Base-by-base conservation (phyloP, 352 stramenopile genomes). In the Pythium brachiatum region DNA sequence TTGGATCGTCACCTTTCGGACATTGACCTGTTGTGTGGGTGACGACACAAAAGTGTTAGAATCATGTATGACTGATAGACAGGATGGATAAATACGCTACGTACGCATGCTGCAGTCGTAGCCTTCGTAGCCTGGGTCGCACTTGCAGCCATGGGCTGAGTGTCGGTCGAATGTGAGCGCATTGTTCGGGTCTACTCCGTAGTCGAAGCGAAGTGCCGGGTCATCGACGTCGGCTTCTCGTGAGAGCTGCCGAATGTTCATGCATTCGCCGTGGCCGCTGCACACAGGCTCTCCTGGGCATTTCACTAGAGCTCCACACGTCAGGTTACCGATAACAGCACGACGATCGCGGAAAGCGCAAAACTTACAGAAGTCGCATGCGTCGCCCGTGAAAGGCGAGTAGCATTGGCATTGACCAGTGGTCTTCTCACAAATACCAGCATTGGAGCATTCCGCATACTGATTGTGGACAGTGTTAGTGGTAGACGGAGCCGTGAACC, bases 61-160 rank as follows among this genome's bases (percentile, higher is more conserved):
- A 44, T 44, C 36, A 44, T 21, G 2, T 13, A 21, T 7, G 3
- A 54, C n/a, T 27, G 39, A 8, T 12, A 27, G 27, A n/a, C 3
- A 7, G 13, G 36, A 4, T 5, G 13, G 36, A 21, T 21, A 3
- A 21, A 27, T 51, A 25, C 62, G 20, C n/a, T 13, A 72, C 78
- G 27, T 74, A 91, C 84, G 63, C 18, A 76, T 72, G 34, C 56
- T 88, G 76, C 95, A 98, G 66, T 96, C 89, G 53, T 96, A 85
- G n/a, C 92, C 93, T 64, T 83, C 79, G 64, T 88, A 98, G 13
- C 90, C 90, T 44, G 79, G 70, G 55, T 98, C 89, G 64, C 93
- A 98, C 57, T 94, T 92, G 72, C 93, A 98, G 16, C 88, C 89
- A 48, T 93, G 72, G 46, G 86, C 84, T 1, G 76, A 74, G 44